Base-by-base conservation (phyloP, 1,284 basidiomycete species). In the Trichosporon faecale region DNA sequence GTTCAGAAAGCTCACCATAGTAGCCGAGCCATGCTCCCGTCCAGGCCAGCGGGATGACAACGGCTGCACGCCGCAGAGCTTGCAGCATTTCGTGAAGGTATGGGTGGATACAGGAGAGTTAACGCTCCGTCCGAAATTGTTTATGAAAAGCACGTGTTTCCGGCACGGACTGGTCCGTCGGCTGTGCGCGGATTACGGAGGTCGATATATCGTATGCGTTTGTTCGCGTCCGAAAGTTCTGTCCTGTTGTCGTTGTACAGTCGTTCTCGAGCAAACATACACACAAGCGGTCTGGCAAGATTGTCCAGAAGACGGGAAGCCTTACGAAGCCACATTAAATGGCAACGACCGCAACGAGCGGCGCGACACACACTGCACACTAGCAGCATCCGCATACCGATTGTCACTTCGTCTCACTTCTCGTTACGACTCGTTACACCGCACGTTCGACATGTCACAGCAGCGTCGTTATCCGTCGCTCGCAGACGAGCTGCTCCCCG, bases 21-120 rank as follows among this genome's bases (percentile, higher is more conserved):
- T 83, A 83, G 3, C 76, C 78, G 4, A 81, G 71, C 81, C 81
- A 83, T 9, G 73, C 79, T 27, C 78, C 78, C 2, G 80, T 80
- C 74, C 76, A 83, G 5, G 78, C 78, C 6, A 83, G 71, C 7
- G 81, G 79, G n/a, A 80, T 70, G 40, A 76, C 76, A 40, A 83
- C 74, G 29, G 71, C 76, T 21, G 77, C 77, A 55, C 78, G 67
- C 66, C 74, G 76, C 33, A 81, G 72, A 33, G 72, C 67, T 66
- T 44, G 37, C 55, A 72, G 65, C 68, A 74, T 70, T 4, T 64
- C 27, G 27, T 61, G 57, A 31, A 21, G 27, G 29, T 29, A 3
- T 61, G 57, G 29, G 29, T 33, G 57, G 57, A 31, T 61, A 33
- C 29, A 31, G 57, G 57, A 61, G 29, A n/a, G 29, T 18, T 14